Base-by-base conservation (phyloP, 2,329 filamentous ascomycete genomes). In the Hortaea sp. region DNA sequence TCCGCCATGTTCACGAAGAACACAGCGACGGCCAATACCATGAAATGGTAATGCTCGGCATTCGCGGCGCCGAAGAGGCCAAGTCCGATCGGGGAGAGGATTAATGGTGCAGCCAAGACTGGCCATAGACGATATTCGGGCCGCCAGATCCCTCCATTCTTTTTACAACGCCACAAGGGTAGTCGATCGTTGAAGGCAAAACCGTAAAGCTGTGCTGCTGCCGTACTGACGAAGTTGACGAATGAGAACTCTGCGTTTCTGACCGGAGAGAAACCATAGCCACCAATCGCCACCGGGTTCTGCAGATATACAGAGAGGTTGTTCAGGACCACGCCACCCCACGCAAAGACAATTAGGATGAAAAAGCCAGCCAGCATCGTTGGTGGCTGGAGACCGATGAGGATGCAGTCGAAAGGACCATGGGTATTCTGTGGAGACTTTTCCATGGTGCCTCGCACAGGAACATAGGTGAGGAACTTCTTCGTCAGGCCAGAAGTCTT, bases 181-280 rank as follows among this genome's bases (percentile, higher is more conserved):
- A 70, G 54, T 5, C 63, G 53, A 50, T 72, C 67, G 42, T 63
- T 66, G n/a, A 68, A 52, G 29, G 62, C 56, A 45, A 64, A 61
- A 3, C 64, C 66, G 46, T 64, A 66, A 10, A 65, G 45, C 5
- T 66, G 57, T 1, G 65, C 65, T 28, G 63, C 42, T 11, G 66
- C 50, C 27, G 69, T 59, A 5, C 67, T 68, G 11, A 66, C 55
- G 69, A 68, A 73, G 48, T 65, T 60, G 12, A 60, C 57, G 46
- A 72, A 69, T 2, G 58, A 61, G 47, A 66, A 67, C 6, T 59
- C 61, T 1, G 68, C 67, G 29, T 66, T 69, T 45, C 69, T 63
- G 11, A 63, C 54, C 0, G 67, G 57, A 0, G 62, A 62, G 50
- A 71, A 71, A 10, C 67, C 68, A 52, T 72, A 72, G 1, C 69